Conservation (phyloP, 129 eudicot genomes). For the Rutidosis leptorrhynchoides region DNA sequence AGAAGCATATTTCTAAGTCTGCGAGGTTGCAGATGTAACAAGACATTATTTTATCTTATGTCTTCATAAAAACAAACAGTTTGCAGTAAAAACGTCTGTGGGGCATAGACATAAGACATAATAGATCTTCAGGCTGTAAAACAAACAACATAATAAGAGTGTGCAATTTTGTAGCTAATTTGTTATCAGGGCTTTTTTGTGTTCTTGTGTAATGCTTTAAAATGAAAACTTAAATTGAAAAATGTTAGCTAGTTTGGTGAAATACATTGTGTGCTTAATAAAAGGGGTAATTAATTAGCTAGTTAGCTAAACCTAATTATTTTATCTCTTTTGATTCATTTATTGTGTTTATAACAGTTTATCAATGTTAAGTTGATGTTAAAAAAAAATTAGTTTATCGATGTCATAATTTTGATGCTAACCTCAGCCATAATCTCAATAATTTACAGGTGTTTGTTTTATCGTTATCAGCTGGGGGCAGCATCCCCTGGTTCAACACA, state of each 20-base stretch:
- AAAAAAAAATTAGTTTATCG: too few species aligned
- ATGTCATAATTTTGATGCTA: neutral
- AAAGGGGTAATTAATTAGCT: too few species aligned
- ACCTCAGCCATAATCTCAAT: neutral
- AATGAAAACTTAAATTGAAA: neutral
- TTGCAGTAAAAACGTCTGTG: too few species aligned
- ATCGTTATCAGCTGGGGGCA: constrained; percentile 57
- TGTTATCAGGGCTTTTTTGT: neutral
- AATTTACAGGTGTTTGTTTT: constrained; percentile 45
- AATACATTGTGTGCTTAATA: neutral
- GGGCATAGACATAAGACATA: too few species aligned
- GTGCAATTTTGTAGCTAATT: neutral
- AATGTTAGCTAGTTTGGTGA: neutral
- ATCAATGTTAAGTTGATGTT: too few species aligned
- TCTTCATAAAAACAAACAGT: too few species aligned
- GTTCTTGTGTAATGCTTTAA: neutral
- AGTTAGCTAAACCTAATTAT: too few species aligned
- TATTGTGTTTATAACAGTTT: neutral
- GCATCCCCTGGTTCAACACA: constrained; percentile 82
- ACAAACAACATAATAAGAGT: too few species aligned
- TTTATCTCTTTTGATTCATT: neutral
- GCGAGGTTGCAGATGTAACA: too few species aligned
- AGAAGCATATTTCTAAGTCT: too few species aligned
- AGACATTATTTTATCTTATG: too few species aligned
- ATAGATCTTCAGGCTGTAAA: too few species aligned